phyloP scores from a whole-genome alignment of 352 stramenopile genomes.

The Pythium sukuiense region DNA sequence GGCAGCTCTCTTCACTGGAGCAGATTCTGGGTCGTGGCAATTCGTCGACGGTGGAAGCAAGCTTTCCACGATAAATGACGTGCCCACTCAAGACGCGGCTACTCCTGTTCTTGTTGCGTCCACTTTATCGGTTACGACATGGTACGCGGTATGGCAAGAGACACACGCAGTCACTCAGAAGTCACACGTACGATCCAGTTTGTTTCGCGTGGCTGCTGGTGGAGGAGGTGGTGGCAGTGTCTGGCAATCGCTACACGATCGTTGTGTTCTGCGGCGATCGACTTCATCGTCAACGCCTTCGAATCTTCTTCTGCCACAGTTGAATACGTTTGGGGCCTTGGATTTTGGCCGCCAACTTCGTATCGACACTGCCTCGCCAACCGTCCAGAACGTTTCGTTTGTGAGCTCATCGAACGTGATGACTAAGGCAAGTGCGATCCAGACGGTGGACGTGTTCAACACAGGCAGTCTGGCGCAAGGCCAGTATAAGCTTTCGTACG shows the following conservation, averaged over 20 bases:
- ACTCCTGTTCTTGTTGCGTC: slow-evolving; percentile 31
- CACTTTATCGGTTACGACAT: not conserved
- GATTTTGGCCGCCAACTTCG: slow-evolving; percentile 50
- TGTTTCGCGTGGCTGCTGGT: slow-evolving; percentile 12
- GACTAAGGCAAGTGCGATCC: slow-evolving; percentile 34
- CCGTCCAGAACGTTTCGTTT: slow-evolving; percentile 36
- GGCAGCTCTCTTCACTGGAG: slow-evolving; percentile 33
- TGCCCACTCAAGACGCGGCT: slow-evolving; percentile 28
- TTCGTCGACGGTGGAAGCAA: slow-evolving; percentile 42
- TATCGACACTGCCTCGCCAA: slow-evolving; percentile 55
- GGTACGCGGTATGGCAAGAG: slow-evolving; percentile 55
- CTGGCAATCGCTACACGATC: slow-evolving; percentile 57
- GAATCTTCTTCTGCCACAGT: slow-evolving; percentile 47
- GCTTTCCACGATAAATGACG: slow-evolving; percentile 47
- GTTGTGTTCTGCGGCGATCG: slow-evolving; percentile 48
- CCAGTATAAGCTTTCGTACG: slow-evolving; percentile 56
- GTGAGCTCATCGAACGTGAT: slow-evolving; percentile 36
- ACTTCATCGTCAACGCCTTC: slow-evolving; percentile 33
- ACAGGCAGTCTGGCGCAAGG: slow-evolving; percentile 43
- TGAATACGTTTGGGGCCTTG: slow-evolving; percentile 48
- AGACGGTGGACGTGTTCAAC: slow-evolving; percentile 68
- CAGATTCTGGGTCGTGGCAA: slow-evolving; percentile 29
- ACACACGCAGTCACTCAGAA: slow-evolving; percentile 29
- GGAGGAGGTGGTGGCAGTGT: slow-evolving; percentile 5
- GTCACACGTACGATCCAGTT: slow-evolving; percentile 37